These are phyloP conservation scores for Cordyceps cateniannulata DNA, from an alignment of 2,329 filamentous ascomycete genomes.

Conservation along the genomic window DNA sequence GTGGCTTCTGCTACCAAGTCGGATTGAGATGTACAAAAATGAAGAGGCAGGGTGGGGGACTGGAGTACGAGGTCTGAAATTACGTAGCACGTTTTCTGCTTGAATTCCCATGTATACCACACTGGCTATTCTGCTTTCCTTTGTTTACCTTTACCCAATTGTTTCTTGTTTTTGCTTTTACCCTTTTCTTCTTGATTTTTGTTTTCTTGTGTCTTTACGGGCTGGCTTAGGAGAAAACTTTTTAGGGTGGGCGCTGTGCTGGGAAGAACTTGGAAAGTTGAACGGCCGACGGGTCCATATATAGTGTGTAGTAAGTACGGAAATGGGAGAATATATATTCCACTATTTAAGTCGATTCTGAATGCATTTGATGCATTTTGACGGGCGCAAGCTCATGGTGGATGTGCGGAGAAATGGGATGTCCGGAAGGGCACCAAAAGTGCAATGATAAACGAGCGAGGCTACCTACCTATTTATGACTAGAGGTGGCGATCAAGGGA, in stretches of 20 bases:
- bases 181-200: conserved; percentile 7
- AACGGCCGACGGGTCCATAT: conserved; percentile 1
- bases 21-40: conserved; percentile 29
- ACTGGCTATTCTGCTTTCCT: conserved; percentile 11
- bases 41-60: not conserved
- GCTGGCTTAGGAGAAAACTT: conserved; percentile 6
- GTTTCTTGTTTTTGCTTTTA: conserved; percentile 9
- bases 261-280: conserved; percentile 7
- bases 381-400: no score
- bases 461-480: no score
- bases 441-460: no score
- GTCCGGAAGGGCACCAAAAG: not conserved
- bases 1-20: conserved; percentile 37
- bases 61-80: conserved; percentile 9
- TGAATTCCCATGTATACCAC: conserved; percentile 15
- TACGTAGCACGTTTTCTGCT: conserved; percentile 12
- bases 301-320: conserved; percentile 10
- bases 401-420: not conserved
- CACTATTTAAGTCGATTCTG: not conserved
- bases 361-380: not conserved
- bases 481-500: no score
- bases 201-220: conserved; percentile 12
- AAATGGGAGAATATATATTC: not conserved
- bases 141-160: conserved; percentile 7
- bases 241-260: conserved; percentile 1